phyloP scores from a whole-genome alignment of 2,329 filamentous ascomycete genomes.

The Gaeumannomyces tritici region DNA sequence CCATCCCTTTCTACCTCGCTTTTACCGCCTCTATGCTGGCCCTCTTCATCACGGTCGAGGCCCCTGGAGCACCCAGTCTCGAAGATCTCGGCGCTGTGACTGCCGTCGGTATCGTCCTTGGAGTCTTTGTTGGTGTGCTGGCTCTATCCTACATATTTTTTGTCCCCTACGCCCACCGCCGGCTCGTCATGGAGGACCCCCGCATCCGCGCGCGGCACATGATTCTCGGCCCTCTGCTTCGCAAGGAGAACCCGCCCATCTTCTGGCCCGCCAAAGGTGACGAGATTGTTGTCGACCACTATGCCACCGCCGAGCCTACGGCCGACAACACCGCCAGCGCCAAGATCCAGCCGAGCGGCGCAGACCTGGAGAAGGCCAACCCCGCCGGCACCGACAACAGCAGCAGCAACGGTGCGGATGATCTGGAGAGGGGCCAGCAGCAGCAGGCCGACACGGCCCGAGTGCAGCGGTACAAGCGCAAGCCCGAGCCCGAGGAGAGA shows the following conservation, averaged over 20 bases:
- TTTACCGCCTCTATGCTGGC: background rate
- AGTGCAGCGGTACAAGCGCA: background rate
- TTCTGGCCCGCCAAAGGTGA: background rate
- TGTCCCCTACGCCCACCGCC: slow-evolving; percentile 1
- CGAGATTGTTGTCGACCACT: background rate
- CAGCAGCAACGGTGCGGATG: background rate
- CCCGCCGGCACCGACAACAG: background rate
- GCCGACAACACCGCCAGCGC: background rate
- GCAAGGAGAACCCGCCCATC: background rate
- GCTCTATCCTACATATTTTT: background rate
- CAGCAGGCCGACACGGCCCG: background rate
- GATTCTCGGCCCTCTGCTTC: background rate
- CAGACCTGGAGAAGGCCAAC: background rate
- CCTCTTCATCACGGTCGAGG: slow-evolving; percentile 2
- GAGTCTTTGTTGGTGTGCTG: background rate
- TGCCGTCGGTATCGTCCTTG: background rate
- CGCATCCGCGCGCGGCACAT: slow-evolving; percentile 1
- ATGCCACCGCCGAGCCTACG: background rate
- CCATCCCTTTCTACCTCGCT: slow-evolving; percentile 1
- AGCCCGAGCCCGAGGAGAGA: slow-evolving; percentile 1
- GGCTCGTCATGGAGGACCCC: slow-evolving; percentile 1
- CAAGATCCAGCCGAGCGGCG: background rate
- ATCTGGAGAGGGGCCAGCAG: background rate
- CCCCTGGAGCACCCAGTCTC: background rate
- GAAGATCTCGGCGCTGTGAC: background rate